Base-by-base conservation (phyloP, 495 filamentous ascomycete species). In the Xanthoparmelia taractica region DNA sequence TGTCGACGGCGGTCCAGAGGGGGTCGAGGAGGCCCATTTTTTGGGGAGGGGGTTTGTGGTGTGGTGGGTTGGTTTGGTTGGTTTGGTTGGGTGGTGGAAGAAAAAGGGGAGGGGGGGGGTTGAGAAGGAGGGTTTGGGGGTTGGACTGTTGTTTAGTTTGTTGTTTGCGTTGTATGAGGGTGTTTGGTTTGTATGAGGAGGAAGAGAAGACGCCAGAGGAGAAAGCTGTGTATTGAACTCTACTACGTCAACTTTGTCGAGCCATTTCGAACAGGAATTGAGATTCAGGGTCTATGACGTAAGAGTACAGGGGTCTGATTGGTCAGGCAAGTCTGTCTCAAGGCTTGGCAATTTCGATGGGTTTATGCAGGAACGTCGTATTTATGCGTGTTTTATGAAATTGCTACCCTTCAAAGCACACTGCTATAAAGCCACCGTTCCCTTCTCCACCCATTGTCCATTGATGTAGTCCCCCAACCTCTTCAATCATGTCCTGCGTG, bases 21-120 rank as follows among this genome's bases (percentile, higher is more conserved):
- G 66, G 66, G 58, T 66, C 68, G 57, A 70, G 65, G 43, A 66
- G 27, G 41, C 67, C 61, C 67, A 69, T 69, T 27, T 36, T 37
- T 12, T 29, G 2, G 50, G 23, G n/a, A 1, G 20, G 43, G 43
- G 4, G 23, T 8, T 31, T 10, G 36, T 25, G 29, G 43, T 33
- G 18, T 45, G 18, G 18, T n/a, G 17, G n/a, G 23, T 60, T 48
- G 17, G 13, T 4, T 40, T 33, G 2, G 7, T 27, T 27, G 59
- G 12, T 50, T 15, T 48, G 6, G 12, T 59, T 34, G 38, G 7
- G 15, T 47, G 11, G 40, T 7, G 1, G 12, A 7, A n/a, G 43
- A 20, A 12, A 1, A 4, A 25, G 20, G 25, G 15, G 29, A 37
- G 1, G 27, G 8, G 27, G 38, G 33, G 29, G 37, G 8, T 25